Base-by-base conservation (phyloP, 768 basidiomycete genomes). In the Boletus subcaerulescens region DNA sequence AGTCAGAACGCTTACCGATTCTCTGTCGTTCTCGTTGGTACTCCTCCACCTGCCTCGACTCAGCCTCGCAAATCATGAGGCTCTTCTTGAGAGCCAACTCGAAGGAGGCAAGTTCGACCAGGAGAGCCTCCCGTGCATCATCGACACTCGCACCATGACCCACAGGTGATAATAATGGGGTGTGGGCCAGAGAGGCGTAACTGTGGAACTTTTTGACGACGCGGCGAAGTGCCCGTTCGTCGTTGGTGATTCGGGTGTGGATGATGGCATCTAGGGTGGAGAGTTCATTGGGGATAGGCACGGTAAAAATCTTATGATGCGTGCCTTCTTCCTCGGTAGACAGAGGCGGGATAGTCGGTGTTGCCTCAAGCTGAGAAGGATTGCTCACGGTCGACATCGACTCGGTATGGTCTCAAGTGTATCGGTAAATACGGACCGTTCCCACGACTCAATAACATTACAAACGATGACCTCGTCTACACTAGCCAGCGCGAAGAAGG, bases 51-150 rank as follows among this genome's bases (percentile, higher is more conserved):
- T 93, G 90, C 62, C 91, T 78, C 49, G 82, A 80, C 73, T 93
- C 91, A 9, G 91, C 92, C 65, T 92, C 86, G 63, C 89, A 92
- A 43, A 91, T 85, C 83, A 93, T 88, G 35, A 78, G 75, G 60
- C 82, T 87, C 73, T 93, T 93, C 74, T 86, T 82, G 60, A 93
- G 73, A 51, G 82, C 71, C 56, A 92, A 69, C 66, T 89, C 83
- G 65, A 92, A 92, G 12, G 87, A 81, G 45, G 84, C 83, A 18
- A 93, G 70, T 68, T 93, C 91, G 29, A 91, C 77, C 49, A 92
- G 68, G 65, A 93, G 89, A 0, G 87, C 84, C 55, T 93, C 90
- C 33, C 88, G 73, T 48, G 89, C 87, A 71, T 92, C 89, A 31
- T 88, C 84, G 3, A 83, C 73, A 3, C 71, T 68, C 5, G 71